phyloP scores from a whole-genome alignment of 306 rosid genomes.

The Dryas drummondii region DNA sequence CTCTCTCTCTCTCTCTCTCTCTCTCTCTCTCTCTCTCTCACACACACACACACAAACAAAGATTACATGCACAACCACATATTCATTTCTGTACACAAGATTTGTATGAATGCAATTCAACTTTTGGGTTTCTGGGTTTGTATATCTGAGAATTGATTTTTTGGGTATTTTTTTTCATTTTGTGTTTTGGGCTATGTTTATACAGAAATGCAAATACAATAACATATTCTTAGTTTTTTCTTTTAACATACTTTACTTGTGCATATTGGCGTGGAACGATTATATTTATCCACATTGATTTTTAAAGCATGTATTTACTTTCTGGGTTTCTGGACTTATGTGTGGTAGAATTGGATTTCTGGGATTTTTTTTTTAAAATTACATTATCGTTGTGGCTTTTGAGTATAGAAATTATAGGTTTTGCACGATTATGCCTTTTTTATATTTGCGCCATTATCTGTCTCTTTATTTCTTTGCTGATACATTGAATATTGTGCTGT shows the following conservation, averaged over 20 bases:
- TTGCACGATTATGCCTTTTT: not conserved
- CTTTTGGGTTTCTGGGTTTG: not conserved
- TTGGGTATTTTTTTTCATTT: not conserved
- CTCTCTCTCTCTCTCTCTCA: not conserved
- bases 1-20: not conserved
- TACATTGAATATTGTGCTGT: not conserved
- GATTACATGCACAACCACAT: not conserved
- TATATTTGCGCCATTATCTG: not conserved
- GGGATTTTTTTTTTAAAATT: not conserved
- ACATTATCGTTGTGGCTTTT: not conserved
- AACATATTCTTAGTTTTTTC: not conserved
- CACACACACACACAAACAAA: not conserved
- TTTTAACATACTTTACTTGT: not conserved
- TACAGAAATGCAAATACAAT: not conserved
- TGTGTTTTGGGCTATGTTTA: not conserved
- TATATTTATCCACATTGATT: not conserved
- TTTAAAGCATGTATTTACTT: not conserved
- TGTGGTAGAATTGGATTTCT: not conserved
- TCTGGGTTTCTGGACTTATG: not conserved
- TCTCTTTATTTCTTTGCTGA: not conserved
- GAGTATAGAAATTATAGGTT: not conserved
- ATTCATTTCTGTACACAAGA: not conserved
- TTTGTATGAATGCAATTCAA: not conserved
- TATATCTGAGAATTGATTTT: not conserved
- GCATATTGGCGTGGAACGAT: not conserved